Evolutionary conservation across 345 rosid genomes (phyloP), one percentile per base, ranked within the genome.

Genomic region (Bruguiera sexangula): DNA sequence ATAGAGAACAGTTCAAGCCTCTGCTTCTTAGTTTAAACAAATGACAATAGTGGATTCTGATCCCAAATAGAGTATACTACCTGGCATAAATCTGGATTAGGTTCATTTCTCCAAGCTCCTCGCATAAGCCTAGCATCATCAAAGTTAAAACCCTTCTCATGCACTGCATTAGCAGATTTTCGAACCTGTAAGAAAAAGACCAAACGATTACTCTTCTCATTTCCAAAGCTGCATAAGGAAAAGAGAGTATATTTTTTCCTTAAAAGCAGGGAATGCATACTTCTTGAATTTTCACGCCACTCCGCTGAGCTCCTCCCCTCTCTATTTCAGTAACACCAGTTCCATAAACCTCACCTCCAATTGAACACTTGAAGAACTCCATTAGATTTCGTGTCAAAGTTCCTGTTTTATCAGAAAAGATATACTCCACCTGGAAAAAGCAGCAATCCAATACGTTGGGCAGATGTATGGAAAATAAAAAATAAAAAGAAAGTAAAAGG

Each of bases 301-400:
- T 86, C 65, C 87, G 84, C 72, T 84, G 81, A 22, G 96, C 91
- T 50, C 87, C 83, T 31, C 87, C 99, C 80, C 76, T 84, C 80
- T 96, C 99, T 69, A 89, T 90, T 81, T 92, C 99, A 68, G 98
- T 96, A 78, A 89, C 63, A 69, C 99, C 99, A 73, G 87, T 77
- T 69, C 99, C 99, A 81, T 96, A 96, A 60, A 82, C 80, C 81
- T 86, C 91, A 71, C 97, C 99, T 74, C 95, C 99, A 82, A 96
- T 90, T 46, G 99, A 92, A 80, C 99, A 92, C 86, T 96, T 96
- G 73, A 96, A 96, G 78, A 96, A 96, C 86, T 96, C 99, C 99
- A 96, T 96, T 79, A 92, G 79, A 78, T 96, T 96, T 80, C 99
- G 86, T 16, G 99, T 96, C 76, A 96, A 86, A 63, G 99, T 96